A percentile compares a stretch with the other conserved stretches of the same genome.
Evolutionary conservation across 1,139 yeast genomes (phyloP).

Genomic region (Magnusiomyces fungicola): DNA sequence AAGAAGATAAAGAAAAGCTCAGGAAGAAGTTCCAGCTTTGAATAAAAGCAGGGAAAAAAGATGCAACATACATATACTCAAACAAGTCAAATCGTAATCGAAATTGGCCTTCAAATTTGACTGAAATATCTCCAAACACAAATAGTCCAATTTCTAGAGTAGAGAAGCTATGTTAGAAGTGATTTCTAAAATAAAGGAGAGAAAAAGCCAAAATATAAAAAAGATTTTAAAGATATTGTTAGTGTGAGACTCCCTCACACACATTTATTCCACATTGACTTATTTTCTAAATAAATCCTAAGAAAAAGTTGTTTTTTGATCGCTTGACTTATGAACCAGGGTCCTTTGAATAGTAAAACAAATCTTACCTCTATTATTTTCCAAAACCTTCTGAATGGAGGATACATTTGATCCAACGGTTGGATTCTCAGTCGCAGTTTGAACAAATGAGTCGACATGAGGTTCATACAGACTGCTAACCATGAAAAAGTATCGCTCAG

Average conservation of each 20-base stretch:
- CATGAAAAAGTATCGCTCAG: constrained; percentile 21
- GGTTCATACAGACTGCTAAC: constrained; percentile 19
- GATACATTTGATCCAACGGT: constrained; percentile 20
- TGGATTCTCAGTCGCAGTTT: constrained; percentile 17
- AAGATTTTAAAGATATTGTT: too few species aligned
- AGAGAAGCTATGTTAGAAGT: too few species aligned
- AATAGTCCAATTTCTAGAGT: constrained; percentile 18
- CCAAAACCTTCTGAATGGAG: constrained; percentile 21
- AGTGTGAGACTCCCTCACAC: too few species aligned
- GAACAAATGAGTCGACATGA: constrained; percentile 12
- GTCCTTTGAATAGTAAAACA: background rate
- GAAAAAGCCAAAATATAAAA: too few species aligned
- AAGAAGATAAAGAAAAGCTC: background rate
- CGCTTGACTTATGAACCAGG: background rate
- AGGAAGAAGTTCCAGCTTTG: background rate
- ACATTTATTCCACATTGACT: too few species aligned
- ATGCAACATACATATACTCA: constrained; percentile 16
- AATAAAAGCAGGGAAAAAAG: background rate
- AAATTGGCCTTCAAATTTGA: constrained; percentile 20
- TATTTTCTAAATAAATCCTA: background rate
- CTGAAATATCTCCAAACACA: constrained; percentile 21
- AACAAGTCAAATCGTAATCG: constrained; percentile 19
- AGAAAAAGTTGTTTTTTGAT: background rate
- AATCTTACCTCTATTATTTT: constrained; percentile 17
- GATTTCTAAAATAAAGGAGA: too few species aligned